Conservation (phyloP, 2,329 filamentous ascomycete species). For the Hypoxylon sp. region DNA sequence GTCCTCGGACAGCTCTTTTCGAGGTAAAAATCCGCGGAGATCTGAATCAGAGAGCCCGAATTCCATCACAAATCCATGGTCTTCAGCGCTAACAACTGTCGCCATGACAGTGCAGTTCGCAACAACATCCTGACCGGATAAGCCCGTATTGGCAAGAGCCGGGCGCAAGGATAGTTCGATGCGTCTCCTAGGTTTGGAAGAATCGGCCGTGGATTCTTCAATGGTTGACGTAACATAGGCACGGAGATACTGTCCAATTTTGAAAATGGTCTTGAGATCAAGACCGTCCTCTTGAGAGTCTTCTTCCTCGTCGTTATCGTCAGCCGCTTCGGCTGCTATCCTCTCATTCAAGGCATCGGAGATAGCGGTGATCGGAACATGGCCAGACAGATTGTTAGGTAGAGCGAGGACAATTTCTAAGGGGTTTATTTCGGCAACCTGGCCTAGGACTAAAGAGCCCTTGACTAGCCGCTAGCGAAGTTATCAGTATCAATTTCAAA, state of each 20-base stretch:
- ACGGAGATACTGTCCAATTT: conserved; percentile 88
- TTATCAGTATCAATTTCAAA: conserved; percentile 52
- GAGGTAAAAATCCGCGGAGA: conserved; percentile 86
- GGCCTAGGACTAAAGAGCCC: conserved; percentile 89
- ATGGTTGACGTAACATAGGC: conserved; percentile 85
- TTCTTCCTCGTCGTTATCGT: conserved; percentile 67
- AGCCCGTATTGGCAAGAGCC: conserved; percentile 80
- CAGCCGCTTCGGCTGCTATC: conserved; percentile 77
- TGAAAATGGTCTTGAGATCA: conserved; percentile 82
- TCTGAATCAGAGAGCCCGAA: conserved; percentile 79
- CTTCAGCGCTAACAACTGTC: conserved; percentile 90
- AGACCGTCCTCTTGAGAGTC: conserved; percentile 71
- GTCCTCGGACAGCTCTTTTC: conserved; percentile 80
- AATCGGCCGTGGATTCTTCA: conserved; percentile 68
- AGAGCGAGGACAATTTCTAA: conserved; percentile 85
- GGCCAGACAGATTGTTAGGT: conserved; percentile 93
- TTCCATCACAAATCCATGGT: conserved; percentile 95
- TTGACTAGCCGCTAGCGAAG: conserved; percentile 86
- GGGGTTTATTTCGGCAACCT: conserved; percentile 84
- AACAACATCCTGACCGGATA: conserved; percentile 81
- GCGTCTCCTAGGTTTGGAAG: conserved; percentile 78
- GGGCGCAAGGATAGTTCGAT: conserved; percentile 92
- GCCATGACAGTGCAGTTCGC: conserved; percentile 86
- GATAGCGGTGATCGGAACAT: conserved; percentile 91
- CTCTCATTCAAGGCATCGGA: conserved; percentile 83